These are phyloP conservation scores for Hypsizygus ulmarius DNA, from an alignment of 1,284 basidiomycete species.

Conservation along the genomic window DNA sequence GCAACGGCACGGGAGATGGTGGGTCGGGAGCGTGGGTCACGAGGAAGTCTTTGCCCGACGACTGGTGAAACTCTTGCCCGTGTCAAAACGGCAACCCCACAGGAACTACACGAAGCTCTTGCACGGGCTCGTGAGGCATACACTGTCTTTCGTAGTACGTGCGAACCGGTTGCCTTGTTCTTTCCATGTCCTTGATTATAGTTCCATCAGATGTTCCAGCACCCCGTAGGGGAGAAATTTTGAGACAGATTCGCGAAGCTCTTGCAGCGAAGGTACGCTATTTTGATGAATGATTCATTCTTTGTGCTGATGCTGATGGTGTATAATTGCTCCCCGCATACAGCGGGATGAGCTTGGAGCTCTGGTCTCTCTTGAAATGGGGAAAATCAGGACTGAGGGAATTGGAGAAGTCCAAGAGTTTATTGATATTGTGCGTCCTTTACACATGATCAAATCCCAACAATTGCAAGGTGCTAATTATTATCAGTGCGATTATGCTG, in stretches of 20 bases:
- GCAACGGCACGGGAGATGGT: slow-evolving; percentile 43
- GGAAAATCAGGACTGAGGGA: slow-evolving; percentile 93
- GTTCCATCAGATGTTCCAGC: slow-evolving; percentile 63
- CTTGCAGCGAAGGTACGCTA: slow-evolving; percentile 69
- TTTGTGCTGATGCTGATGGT: slow-evolving; percentile 9
- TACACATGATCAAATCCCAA: slow-evolving; percentile 4
- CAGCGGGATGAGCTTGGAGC: slow-evolving; percentile 82
- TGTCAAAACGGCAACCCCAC: slow-evolving; percentile 64
- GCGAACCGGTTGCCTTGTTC: background rate
- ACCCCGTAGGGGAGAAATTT: slow-evolving; percentile 82
- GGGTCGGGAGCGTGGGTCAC: slow-evolving; percentile 93
- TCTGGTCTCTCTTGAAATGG: slow-evolving; percentile 89
- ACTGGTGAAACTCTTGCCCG: slow-evolving; percentile 74
- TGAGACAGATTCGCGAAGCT: slow-evolving; percentile 84
- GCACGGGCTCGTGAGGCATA: slow-evolving; percentile 72
- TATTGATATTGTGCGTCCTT: slow-evolving; percentile 74
- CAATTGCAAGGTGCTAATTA: slow-evolving; percentile 10
- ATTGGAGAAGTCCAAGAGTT: slow-evolving; percentile 94
- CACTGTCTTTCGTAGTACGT: slow-evolving; percentile 56
- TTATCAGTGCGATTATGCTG: slow-evolving; percentile 52
- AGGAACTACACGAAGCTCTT: slow-evolving; percentile 66
- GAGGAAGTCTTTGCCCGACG: slow-evolving; percentile 78
- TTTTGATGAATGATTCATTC: slow-evolving; percentile 1
- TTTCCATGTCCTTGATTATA: slow-evolving; percentile 9
- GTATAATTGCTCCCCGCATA: slow-evolving; percentile 7